These are phyloP conservation scores for Eurotiales sp. DNA, from an alignment of 2,329 filamentous ascomycete genomes.

Conservation along the genomic window DNA sequence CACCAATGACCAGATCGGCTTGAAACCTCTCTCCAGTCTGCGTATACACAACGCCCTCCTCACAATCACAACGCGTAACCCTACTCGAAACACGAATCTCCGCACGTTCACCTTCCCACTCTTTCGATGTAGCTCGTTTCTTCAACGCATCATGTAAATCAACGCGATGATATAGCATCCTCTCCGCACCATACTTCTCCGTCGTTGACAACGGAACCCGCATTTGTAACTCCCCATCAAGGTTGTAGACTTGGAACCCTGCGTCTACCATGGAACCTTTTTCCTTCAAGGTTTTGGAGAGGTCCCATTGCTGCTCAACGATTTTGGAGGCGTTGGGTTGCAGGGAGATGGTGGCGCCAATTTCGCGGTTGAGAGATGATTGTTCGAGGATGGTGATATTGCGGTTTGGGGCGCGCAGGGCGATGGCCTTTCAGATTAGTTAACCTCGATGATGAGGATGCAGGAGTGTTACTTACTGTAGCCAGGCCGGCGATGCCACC, in stretches of 20 bases:
- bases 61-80: conserved; percentile 10
- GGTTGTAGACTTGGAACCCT: conserved; percentile 24
- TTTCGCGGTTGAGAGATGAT: conserved; percentile 29
- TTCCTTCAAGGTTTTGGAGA: conserved; percentile 14
- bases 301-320: conserved; percentile 26
- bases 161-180: conserved; percentile 21
- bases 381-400: conserved; percentile 24
- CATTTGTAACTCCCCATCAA: conserved; percentile 20
- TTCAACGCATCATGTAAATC: conserved; percentile 25
- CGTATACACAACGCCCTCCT: conserved; percentile 16
- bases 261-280: conserved; percentile 19
- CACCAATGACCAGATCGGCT: conserved; percentile 27
- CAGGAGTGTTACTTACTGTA: too few relatives aligned
- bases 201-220: conserved; percentile 18
- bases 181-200: conserved; percentile 19
- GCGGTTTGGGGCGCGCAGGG: conserved; percentile 17
- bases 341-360: conserved; percentile 24
- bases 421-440: too few relatives aligned
- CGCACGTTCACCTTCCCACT: conserved; percentile 16
- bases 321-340: conserved; percentile 42
- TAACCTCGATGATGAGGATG: too few relatives aligned
- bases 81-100: conserved; percentile 16
- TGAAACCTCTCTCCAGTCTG: conserved; percentile 17
- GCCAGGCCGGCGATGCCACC: conserved; percentile 9
- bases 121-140: conserved; percentile 8